phyloP scores from a whole-genome alignment of 345 rosid species.

The Aquilaria sinensis region DNA sequence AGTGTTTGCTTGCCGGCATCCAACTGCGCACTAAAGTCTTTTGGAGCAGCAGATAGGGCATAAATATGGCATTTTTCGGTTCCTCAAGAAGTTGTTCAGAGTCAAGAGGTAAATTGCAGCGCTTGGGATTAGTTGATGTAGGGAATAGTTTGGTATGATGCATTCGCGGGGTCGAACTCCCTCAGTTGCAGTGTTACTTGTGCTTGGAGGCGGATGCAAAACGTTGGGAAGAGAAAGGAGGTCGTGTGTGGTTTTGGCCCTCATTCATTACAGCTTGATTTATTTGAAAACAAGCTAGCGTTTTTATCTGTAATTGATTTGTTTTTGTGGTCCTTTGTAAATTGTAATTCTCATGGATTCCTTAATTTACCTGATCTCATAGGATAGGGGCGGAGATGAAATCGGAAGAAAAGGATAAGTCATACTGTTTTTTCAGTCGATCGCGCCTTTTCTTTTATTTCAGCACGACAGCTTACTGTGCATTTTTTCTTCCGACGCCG shows the following conservation, averaged over 20 bases:
- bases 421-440: constrained; percentile 3
- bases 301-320: constrained; percentile 25
- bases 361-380: constrained; percentile 14
- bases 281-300: constrained; percentile 17
- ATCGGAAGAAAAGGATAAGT: constrained; percentile 11
- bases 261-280: constrained; percentile 21
- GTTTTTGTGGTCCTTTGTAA: constrained; percentile 22
- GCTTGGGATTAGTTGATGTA: constrained; percentile 1
- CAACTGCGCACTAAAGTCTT: neutral
- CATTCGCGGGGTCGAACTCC: constrained; percentile 12
- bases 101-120: no score
- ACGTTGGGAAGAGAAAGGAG: constrained; percentile 7
- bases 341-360: constrained; percentile 24
- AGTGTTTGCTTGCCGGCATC: constrained; percentile 24
- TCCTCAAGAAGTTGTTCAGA: no score
- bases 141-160: neutral
- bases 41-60: constrained; percentile 10
- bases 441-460: no score
- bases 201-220: constrained; percentile 2
- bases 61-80: constrained; percentile 3
- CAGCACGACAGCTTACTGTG: no score
- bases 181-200: constrained; percentile 2
- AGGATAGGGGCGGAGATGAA: neutral
- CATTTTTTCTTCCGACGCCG: no score
- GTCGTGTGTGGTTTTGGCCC: constrained; percentile 4